Evolutionary conservation across 1,284 basidiomycete species (phyloP).

Genomic region (Microbotryum saponariae): DNA sequence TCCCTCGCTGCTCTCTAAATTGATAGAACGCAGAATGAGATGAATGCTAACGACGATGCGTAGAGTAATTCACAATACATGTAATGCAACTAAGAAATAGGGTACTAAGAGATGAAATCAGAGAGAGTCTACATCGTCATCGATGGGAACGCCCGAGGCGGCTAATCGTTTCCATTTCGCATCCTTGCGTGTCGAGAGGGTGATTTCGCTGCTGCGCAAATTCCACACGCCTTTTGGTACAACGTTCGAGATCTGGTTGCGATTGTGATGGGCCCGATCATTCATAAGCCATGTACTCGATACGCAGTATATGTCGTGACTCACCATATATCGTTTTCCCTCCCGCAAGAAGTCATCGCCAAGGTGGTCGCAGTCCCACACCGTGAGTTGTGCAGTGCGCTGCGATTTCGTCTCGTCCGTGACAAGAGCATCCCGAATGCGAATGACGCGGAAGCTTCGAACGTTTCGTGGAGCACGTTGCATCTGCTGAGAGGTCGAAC

Average conservation of each 20-base stretch:
- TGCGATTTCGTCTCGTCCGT: conserved; percentile 46
- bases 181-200: conserved; percentile 30
- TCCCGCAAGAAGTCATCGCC: conserved; percentile 53
- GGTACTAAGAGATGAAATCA: too few relatives aligned
- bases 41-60: too few relatives aligned
- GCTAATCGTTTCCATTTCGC: conserved; percentile 23
- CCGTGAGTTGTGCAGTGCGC: conserved; percentile 64
- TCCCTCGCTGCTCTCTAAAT: too few relatives aligned
- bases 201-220: conserved; percentile 22
- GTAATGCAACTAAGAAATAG: too few relatives aligned
- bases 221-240: conserved; percentile 27
- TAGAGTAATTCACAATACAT: too few relatives aligned
- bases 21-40: too few relatives aligned
- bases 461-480: conserved; percentile 54
- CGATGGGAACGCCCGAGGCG: background rate
- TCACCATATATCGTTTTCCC: conserved; percentile 64
- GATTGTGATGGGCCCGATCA: background rate
- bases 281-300: background rate
- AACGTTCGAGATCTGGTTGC: conserved; percentile 20
- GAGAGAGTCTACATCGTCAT: background rate
- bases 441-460: conserved; percentile 68
- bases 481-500: conserved; percentile 1
- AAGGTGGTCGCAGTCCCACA: conserved; percentile 68
- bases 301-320: conserved; percentile 24
- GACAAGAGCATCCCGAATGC: conserved; percentile 59